Percentiles rank a stretch among this genome's conserved stretches.
These are phyloP conservation scores for Cornus controversa DNA, from an alignment of 148 eudicot species.

Conservation along the genomic window DNA sequence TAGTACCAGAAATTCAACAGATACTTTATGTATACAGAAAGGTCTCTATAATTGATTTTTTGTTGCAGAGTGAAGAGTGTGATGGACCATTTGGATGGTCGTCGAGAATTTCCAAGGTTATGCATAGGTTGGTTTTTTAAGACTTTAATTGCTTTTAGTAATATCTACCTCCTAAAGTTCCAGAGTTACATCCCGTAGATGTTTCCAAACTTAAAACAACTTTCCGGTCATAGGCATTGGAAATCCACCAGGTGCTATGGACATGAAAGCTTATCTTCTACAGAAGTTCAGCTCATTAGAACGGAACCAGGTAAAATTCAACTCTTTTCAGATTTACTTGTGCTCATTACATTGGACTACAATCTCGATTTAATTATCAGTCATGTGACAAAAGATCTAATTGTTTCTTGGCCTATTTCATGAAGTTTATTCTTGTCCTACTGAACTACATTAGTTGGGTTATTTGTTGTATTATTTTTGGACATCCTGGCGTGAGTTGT, in stretches of 20 bases:
- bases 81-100: constrained; percentile 81
- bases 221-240: constrained; percentile 63
- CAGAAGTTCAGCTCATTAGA: constrained; percentile 79
- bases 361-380: background rate
- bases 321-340: background rate
- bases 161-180: background rate
- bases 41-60: background rate
- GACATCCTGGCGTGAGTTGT: background rate
- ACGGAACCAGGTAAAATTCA: constrained; percentile 52
- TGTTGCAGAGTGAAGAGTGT: constrained; percentile 87
- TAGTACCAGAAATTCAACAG: background rate
- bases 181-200: background rate
- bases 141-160: background rate
- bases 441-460: background rate
- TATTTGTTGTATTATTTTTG: background rate
- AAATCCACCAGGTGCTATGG: constrained; percentile 95
- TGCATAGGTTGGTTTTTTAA: constrained; percentile 65
- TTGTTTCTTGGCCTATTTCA: background rate
- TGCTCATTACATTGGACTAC: background rate
- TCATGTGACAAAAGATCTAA: background rate
- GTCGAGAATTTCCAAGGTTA: constrained; percentile 87
- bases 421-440: background rate
- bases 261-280: constrained; percentile 91
- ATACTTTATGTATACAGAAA: background rate
- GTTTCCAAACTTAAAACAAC: background rate